These are phyloP conservation scores for Phallus indusiatus DNA, from an alignment of 768 basidiomycete genomes.

Conservation along the genomic window DNA sequence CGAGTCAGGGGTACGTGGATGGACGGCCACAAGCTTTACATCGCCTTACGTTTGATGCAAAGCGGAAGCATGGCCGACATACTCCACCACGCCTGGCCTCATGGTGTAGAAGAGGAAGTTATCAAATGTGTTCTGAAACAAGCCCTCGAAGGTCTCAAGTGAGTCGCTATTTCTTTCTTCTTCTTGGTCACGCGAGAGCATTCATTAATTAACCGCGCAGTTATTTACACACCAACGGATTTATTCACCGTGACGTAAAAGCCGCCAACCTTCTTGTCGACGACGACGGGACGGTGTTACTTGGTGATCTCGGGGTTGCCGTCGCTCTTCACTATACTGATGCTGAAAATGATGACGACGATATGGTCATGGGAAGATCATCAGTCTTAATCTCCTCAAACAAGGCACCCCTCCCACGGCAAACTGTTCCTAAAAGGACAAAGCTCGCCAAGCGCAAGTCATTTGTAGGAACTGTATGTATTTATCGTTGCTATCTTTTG, in stretches of 20 bases:
- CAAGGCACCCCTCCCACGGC: neutral
- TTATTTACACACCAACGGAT: conserved; percentile 82
- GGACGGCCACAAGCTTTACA: conserved; percentile 72
- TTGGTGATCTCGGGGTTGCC: conserved; percentile 90
- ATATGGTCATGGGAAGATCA: conserved; percentile 21
- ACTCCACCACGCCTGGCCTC: conserved; percentile 75
- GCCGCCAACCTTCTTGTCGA: conserved; percentile 90
- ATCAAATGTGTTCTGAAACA: conserved; percentile 78
- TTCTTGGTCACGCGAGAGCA: neutral
- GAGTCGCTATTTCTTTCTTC: conserved; percentile 20
- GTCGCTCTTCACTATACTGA: conserved; percentile 47
- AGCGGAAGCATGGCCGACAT: conserved; percentile 80
- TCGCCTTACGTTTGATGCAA: conserved; percentile 85
- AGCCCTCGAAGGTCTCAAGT: conserved; percentile 83
- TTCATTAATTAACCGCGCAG: conserved; percentile 25
- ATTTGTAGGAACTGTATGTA: conserved; percentile 80
- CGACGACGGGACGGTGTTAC: conserved; percentile 79
- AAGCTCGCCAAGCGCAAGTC: conserved; percentile 72
- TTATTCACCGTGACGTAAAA: conserved; percentile 91
- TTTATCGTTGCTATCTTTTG: neutral
- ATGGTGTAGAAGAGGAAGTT: conserved; percentile 89
- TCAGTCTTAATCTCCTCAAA: conserved; percentile 20
- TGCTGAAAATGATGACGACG: conserved; percentile 35
- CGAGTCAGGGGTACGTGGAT: conserved; percentile 89
- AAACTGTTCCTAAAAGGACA: conserved; percentile 7